Percentiles rank a stretch among this genome's conserved stretches.
Conservation (phyloP, 345 rosid species). For the Camelina sativa region DNA sequence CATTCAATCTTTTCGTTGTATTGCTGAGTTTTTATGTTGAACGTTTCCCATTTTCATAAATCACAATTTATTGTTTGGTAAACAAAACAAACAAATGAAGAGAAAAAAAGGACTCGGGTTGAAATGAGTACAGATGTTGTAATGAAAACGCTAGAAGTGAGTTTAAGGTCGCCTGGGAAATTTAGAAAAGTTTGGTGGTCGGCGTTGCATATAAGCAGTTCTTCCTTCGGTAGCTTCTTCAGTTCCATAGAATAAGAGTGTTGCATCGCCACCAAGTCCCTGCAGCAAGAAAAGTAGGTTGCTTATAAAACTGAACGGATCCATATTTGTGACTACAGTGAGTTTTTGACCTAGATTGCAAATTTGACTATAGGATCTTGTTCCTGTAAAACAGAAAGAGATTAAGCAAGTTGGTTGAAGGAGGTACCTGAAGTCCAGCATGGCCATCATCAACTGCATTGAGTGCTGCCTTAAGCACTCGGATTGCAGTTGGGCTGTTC, state of each 20-base stretch:
- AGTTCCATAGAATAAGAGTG: slow-evolving; percentile 86
- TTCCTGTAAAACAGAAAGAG: not conserved
- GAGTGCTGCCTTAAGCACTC: slow-evolving; percentile 88
- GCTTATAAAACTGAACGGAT: not conserved
- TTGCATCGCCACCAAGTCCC: slow-evolving; percentile 87
- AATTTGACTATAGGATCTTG: not conserved
- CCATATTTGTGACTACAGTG: not conserved
- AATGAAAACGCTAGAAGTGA: slow-evolving; percentile 14
- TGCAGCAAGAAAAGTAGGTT: slow-evolving; percentile 30
- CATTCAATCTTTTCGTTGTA: not conserved
- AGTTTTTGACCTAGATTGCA: not conserved
- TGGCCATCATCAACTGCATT: slow-evolving; percentile 96
- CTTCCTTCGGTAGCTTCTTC: slow-evolving; percentile 88
- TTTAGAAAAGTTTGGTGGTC: slow-evolving; percentile 81
- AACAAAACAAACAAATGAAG: not conserved
- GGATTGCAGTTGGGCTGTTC: slow-evolving; percentile 91
- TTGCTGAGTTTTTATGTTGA: not conserved
- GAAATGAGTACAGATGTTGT: slow-evolving; percentile 3
- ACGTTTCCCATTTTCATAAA: not conserved
- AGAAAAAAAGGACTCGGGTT: not conserved
- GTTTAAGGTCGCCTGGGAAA: slow-evolving; percentile 72
- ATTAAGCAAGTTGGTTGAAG: not conserved
- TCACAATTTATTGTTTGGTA: not conserved
- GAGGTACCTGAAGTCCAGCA: slow-evolving; percentile 82
- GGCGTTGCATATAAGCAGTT: slow-evolving; percentile 70